Conservation (phyloP, 192 early-diverging fungal species). For the Coemansia sp. region DNA sequence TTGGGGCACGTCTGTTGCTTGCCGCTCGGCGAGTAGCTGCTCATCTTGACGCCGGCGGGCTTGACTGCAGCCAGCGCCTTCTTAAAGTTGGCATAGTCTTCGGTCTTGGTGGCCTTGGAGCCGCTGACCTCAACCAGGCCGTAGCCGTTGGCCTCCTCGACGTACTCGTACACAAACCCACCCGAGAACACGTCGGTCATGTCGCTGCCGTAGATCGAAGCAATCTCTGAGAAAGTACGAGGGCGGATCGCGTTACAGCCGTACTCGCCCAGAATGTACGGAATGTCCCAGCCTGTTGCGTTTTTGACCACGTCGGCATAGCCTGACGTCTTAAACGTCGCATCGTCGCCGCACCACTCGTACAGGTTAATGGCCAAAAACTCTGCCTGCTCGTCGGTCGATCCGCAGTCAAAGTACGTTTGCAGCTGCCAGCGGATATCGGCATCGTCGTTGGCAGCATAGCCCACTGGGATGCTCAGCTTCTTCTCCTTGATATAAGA, state of each 20-base stretch:
- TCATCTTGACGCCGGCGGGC: slow-evolving; percentile 59
- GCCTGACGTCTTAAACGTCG: slow-evolving; percentile 64
- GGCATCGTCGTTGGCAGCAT: slow-evolving; percentile 73
- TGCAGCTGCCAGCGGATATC: slow-evolving; percentile 65
- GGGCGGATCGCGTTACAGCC: slow-evolving; percentile 71
- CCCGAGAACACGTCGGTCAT: slow-evolving; percentile 70
- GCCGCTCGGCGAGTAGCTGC: slow-evolving; percentile 49
- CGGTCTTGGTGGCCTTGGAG: slow-evolving; percentile 42
- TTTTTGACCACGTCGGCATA: slow-evolving; percentile 65
- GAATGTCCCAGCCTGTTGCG: slow-evolving; percentile 62
- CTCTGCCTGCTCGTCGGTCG: slow-evolving; percentile 59
- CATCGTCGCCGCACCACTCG: slow-evolving; percentile 70
- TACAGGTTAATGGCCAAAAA: slow-evolving; percentile 77
- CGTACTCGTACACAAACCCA: slow-evolving; percentile 75
- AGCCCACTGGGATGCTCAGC: slow-evolving; percentile 69
- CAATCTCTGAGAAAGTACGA: slow-evolving; percentile 68
- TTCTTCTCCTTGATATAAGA: slow-evolving; percentile 57
- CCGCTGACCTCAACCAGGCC: slow-evolving; percentile 64
- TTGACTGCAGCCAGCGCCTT: slow-evolving; percentile 53
- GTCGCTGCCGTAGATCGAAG: slow-evolving; percentile 64
- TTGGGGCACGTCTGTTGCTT: slow-evolving; percentile 50
- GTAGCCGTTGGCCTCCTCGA: slow-evolving; percentile 73
- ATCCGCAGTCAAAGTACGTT: slow-evolving; percentile 72
- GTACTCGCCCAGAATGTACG: slow-evolving; percentile 74
- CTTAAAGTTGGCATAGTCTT: slow-evolving; percentile 67